A percentile compares a stretch with the other conserved stretches of the same genome.
phyloP scores from a whole-genome alignment of 1,139 yeast species.

The Suhomyces anneliseae region DNA sequence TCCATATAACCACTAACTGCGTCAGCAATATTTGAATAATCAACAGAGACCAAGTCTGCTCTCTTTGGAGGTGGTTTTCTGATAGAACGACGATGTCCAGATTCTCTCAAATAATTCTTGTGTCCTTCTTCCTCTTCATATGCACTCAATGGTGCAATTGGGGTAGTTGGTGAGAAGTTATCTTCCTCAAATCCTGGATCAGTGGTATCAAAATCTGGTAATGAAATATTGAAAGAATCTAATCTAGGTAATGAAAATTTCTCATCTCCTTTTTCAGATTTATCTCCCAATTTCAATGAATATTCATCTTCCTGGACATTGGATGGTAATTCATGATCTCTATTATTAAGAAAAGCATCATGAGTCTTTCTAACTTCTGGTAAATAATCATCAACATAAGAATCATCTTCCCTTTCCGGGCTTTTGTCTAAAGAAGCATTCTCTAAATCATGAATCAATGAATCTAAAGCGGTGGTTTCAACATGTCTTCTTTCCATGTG shows the following conservation, averaged over 20 bases:
- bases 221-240: conserved; percentile 23
- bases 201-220: conserved; percentile 29
- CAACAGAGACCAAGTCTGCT: conserved; percentile 25
- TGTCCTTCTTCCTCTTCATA: conserved; percentile 28
- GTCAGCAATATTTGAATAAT: conserved; percentile 29
- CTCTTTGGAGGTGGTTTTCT: conserved; percentile 35
- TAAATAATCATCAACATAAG: conserved; percentile 3
- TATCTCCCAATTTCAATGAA: neutral
- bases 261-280: neutral
- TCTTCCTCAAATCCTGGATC: conserved; percentile 10
- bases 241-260: conserved; percentile 20
- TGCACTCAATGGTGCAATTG: conserved; percentile 32
- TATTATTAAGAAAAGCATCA: neutral
- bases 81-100: conserved; percentile 36
- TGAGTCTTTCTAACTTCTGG: neutral
- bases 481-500: conserved; percentile 2
- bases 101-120: conserved; percentile 28
- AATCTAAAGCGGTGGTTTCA: conserved; percentile 33
- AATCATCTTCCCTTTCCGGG: conserved; percentile 3
- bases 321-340: neutral
- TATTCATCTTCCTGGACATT: conserved; percentile 1
- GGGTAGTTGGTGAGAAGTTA: conserved; percentile 22
- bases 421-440: conserved; percentile 20
- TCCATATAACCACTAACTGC: conserved; percentile 27
- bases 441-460: conserved; percentile 38